Percentiles rank a stretch among this genome's conserved stretches.
Conservation (phyloP, 1,284 basidiomycete genomes). For the Mycosarcoma maydis region DNA sequence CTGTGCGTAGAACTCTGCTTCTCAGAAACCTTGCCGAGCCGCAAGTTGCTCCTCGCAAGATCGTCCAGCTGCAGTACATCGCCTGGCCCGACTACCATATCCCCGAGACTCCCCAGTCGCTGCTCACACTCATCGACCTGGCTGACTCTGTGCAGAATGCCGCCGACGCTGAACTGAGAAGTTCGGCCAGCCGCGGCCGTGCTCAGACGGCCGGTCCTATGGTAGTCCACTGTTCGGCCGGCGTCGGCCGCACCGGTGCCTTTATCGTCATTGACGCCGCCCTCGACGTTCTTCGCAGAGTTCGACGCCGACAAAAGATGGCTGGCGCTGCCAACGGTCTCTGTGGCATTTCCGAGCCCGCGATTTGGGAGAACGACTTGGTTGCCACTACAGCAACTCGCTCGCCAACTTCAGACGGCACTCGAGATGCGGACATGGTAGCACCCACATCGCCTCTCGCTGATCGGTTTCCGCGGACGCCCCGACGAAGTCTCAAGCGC, state of each 20-base stretch:
- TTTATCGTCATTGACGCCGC: constrained; percentile 61
- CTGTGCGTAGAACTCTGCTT: constrained; percentile 50
- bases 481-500: constrained; percentile 48
- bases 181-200: background rate
- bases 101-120: constrained; percentile 52
- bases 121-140: constrained; percentile 55
- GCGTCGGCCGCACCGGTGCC: constrained; percentile 63
- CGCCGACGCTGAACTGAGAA: constrained; percentile 36
- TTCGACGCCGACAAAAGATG: constrained; percentile 24
- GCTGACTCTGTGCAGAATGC: constrained; percentile 47
- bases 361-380: constrained; percentile 32
- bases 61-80: constrained; percentile 62
- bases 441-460: constrained; percentile 14
- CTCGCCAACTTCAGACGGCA: background rate
- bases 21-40: constrained; percentile 38
- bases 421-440: constrained; percentile 46
- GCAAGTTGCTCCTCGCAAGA: constrained; percentile 21
- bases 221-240: constrained; percentile 66
- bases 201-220: constrained; percentile 44
- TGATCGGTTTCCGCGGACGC: constrained; percentile 32
- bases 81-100: constrained; percentile 66
- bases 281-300: constrained; percentile 52
- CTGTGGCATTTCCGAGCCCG: background rate
- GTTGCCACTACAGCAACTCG: background rate
- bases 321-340: background rate